Conservation (phyloP, 176 grass and related monocot species). For the Aegilops sharonensis region DNA sequence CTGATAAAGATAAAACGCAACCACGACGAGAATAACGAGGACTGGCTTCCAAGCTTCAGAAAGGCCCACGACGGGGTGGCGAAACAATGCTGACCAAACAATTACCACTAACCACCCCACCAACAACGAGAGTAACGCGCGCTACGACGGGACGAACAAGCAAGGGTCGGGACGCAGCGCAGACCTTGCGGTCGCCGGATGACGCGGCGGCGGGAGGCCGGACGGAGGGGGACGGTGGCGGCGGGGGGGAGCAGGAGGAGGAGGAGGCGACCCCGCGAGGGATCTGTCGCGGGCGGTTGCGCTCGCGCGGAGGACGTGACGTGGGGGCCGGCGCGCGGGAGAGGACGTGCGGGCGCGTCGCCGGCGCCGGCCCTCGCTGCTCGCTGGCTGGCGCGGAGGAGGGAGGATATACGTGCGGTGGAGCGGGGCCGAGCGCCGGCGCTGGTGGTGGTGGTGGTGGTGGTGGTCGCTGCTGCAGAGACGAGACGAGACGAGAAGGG, state of each 20-base stretch:
- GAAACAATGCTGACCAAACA: conserved; percentile 4
- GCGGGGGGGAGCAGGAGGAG: not conserved
- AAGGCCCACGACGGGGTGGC: not conserved
- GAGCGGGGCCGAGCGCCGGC: conserved; percentile 1
- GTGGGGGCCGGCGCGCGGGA: not conserved
- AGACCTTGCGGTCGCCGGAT: not conserved
- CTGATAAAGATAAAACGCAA: not conserved
- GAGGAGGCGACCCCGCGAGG: not conserved
- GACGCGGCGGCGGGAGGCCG: not conserved
- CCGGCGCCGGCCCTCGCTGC: not conserved
- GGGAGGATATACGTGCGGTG: conserved; percentile 15
- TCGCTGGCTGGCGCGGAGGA: not conserved
- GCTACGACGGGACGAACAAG: not conserved
- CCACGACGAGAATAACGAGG: not conserved
- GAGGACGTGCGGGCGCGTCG: not conserved
- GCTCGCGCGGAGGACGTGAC: not conserved
- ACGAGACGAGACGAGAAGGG: conserved; percentile 15
- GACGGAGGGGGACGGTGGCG: not conserved
- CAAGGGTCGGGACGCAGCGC: not conserved
- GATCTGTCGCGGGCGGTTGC: not conserved
- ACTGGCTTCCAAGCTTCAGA: not conserved
- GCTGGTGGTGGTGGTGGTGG: not conserved
- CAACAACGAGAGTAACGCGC: not conserved
- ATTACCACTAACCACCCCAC: not conserved
- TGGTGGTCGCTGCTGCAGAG: conserved; percentile 13